Evolutionary conservation across 2,329 filamentous ascomycete genomes (phyloP).

Genomic region (Talaromyces sp.): DNA sequence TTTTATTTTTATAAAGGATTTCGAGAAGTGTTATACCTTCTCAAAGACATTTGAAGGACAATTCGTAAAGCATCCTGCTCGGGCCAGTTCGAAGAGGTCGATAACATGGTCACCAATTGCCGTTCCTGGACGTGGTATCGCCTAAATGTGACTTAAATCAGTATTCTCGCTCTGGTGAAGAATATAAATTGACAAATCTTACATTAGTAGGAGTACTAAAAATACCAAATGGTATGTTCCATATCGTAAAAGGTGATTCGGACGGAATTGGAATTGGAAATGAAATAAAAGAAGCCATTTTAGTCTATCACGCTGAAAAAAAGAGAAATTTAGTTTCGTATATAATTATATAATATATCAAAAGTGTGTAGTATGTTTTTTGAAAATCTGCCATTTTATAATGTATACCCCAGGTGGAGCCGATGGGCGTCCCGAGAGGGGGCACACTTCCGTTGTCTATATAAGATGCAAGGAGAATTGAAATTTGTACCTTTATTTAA

Average conservation of each 20-base stretch:
- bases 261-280: background rate
- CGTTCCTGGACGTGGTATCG: slow-evolving; percentile 44
- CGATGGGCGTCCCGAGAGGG: background rate
- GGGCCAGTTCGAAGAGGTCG: slow-evolving; percentile 29
- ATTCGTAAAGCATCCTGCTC: background rate
- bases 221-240: slow-evolving; percentile 53
- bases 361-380: background rate
- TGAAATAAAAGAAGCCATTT: background rate
- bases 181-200: background rate
- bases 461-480: background rate
- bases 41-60: background rate
- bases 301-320: background rate
- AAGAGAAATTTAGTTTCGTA: no score
- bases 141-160: background rate
- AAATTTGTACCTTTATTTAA: background rate
- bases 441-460: background rate
- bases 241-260: slow-evolving; percentile 39
- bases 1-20: background rate
- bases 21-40: background rate
- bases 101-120: slow-evolving; percentile 49
- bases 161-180: background rate
- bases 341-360: background rate
- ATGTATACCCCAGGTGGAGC: background rate
- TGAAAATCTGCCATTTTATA: background rate
- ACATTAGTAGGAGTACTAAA: slow-evolving; percentile 38